Conservation (phyloP, 1,284 basidiomycete species). For the Phylloboletellus chloephorus region DNA sequence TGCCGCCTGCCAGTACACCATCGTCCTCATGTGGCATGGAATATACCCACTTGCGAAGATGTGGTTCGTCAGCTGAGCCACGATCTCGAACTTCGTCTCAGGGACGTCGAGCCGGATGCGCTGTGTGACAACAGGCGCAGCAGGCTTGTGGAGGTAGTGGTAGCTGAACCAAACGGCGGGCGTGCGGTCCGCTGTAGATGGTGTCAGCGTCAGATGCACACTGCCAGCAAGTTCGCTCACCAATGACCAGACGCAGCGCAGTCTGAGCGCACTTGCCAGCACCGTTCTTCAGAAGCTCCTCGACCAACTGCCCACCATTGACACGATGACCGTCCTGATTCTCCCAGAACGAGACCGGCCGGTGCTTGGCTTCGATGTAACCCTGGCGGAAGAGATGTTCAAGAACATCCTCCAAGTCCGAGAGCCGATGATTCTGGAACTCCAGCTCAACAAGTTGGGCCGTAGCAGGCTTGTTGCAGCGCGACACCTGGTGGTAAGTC, state of each 20-base stretch:
- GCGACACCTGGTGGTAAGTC: slow-evolving; percentile 43
- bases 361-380: slow-evolving; percentile 40
- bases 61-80: slow-evolving; percentile 43
- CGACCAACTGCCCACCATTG: slow-evolving; percentile 32
- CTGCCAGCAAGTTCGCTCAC: slow-evolving; percentile 22
- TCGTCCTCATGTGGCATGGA: slow-evolving; percentile 30
- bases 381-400: slow-evolving; percentile 45
- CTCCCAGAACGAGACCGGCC: slow-evolving; percentile 42
- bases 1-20: slow-evolving; percentile 38
- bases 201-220: not conserved
- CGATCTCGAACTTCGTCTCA: slow-evolving; percentile 29
- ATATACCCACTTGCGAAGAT: slow-evolving; percentile 41
- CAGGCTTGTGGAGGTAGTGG: slow-evolving; percentile 32
- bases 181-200: slow-evolving; percentile 35
- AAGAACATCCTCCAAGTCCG: slow-evolving; percentile 44
- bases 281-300: slow-evolving; percentile 38
- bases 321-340: slow-evolving; percentile 35
- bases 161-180: slow-evolving; percentile 42
- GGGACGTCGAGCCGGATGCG: slow-evolving; percentile 36
- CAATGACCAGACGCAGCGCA: slow-evolving; percentile 41
- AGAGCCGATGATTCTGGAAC: slow-evolving; percentile 35
- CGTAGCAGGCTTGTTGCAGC: slow-evolving; percentile 36
- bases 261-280: slow-evolving; percentile 38
- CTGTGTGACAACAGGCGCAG: slow-evolving; percentile 33
- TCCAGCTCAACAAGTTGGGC: slow-evolving; percentile 45